Evolutionary conservation across 169 alveolate species (phyloP), one percentile per base, ranked within the genome.

Genomic region (Cryptosporidium ryanae): DNA sequence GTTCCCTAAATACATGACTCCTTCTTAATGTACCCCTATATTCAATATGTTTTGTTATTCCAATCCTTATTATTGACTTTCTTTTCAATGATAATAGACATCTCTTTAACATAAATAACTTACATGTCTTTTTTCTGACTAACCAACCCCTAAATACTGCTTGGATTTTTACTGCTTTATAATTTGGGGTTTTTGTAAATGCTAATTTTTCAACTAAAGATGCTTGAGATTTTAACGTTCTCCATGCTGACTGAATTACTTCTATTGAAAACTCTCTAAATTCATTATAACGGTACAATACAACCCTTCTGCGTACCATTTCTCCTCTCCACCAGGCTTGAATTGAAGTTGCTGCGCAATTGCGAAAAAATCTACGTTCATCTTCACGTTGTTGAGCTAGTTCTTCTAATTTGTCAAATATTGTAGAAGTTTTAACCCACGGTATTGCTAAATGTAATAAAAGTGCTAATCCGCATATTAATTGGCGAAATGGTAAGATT

Each of bases 271-370:
- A 76, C 52, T 76, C 87, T 43, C 87, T 76, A 43, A 76, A 76
- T 25, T 76, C 76, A 44, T 76, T 76, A 34, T 76, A 76, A 23
- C 71, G 68, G 46, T 59, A 61, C 13, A 76, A 38, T 17, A 55
- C 38, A 25, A 76, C 46, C 31, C 71, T 76, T 59, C 87, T 15
- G 6, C 87, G 87, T n/a, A 76, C 87, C 87, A 76, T 76, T 34
- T 76, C 87, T 12, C 87, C 87, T 76, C 87, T 76, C 87, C 87
- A 76, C 87, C 87, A 76, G 10, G 87, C 71, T 25, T 76, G 87
- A 34, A 76, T 76, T 43, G 87, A 55, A 21, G 87, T 76, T 6
- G 87, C 87, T 29, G 87, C 87, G 21, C 54, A 59, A 76, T 76
- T 76, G 29, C 87, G 10, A 18, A 76, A 55, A 64, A 76, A 76